Conservation (phyloP, 2,329 filamentous ascomycete genomes). For the Diaporthe amygdali region DNA sequence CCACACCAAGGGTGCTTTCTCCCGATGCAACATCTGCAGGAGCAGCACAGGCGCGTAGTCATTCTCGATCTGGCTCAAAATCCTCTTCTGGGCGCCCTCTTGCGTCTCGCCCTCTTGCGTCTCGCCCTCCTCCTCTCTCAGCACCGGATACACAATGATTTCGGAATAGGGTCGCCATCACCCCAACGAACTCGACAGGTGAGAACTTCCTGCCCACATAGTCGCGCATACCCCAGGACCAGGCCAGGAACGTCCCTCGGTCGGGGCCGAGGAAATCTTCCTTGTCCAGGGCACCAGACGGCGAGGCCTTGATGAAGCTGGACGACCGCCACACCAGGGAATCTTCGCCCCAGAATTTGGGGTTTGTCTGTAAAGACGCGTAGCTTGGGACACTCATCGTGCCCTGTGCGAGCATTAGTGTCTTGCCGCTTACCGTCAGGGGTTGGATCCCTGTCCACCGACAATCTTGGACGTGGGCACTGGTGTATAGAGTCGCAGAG, state of each 20-base stretch:
- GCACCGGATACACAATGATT: conserved; percentile 31
- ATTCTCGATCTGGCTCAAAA: conserved; percentile 29
- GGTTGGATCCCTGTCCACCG: neutral
- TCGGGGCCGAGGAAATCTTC: conserved; percentile 25
- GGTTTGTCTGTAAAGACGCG: neutral
- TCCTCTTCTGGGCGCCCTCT: conserved; percentile 25
- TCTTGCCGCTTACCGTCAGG: conserved; percentile 23
- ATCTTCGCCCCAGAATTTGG: conserved; percentile 8
- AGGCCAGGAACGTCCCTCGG: conserved; percentile 30
- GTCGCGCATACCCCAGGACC: conserved; percentile 36
- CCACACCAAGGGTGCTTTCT: neutral
- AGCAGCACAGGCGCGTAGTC: conserved; percentile 32
- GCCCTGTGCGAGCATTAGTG: neutral
- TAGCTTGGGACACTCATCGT: conserved; percentile 10
- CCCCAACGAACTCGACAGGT: conserved; percentile 39
- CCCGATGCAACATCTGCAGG: conserved; percentile 27
- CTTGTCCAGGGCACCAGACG: neutral
- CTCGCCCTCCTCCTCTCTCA: conserved; percentile 17
- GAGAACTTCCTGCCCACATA: conserved; percentile 39
- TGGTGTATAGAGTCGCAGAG: conserved; percentile 16
- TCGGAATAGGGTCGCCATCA: conserved; percentile 32
- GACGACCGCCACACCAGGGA: conserved; percentile 2
- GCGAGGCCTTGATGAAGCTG: neutral
- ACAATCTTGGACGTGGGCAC: conserved; percentile 8
- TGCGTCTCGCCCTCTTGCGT: conserved; percentile 28